These are phyloP conservation scores for Pseudisothecium myosuroides DNA, from an alignment of 225 moss, liverwort and hornwort genomes.

Conservation along the genomic window DNA sequence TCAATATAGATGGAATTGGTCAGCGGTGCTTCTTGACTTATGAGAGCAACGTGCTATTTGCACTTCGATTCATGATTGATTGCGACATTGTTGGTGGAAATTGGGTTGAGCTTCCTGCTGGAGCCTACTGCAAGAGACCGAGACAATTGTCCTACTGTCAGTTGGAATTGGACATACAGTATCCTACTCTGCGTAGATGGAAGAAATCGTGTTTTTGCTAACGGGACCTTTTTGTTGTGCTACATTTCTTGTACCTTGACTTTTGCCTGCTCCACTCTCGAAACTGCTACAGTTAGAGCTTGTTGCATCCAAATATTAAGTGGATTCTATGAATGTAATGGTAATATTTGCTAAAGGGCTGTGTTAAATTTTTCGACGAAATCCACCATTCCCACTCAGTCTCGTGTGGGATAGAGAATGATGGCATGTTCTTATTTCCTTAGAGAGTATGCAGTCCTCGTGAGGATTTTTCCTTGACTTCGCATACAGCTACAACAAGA, in stretches of 20 bases:
- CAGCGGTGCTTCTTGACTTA: slow-evolving; percentile 75
- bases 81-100: slow-evolving; percentile 89
- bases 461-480: slow-evolving; percentile 22
- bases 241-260: neutral
- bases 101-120: slow-evolving; percentile 85
- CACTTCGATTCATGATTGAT: slow-evolving; percentile 98
- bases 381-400: neutral
- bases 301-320: neutral
- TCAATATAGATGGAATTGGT: slow-evolving; percentile 76
- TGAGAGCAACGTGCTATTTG: slow-evolving; percentile 97
- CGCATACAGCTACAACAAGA: slow-evolving; percentile 45
- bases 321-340: neutral
- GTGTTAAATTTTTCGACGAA: neutral
- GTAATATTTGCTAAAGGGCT: neutral
- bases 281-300: neutral
- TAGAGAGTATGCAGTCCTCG: neutral
- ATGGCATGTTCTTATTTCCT: neutral
- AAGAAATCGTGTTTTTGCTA: neutral
- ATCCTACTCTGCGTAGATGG: slow-evolving; percentile 24
- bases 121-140: slow-evolving; percentile 39
- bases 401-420: neutral
- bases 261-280: neutral
- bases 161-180: slow-evolving; percentile 78
- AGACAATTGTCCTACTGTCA: slow-evolving; percentile 77
- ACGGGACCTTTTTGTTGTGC: neutral